These are phyloP conservation scores for Naegleria fowleri DNA, from an alignment of 208 protist genomes.

Conservation along the genomic window DNA sequence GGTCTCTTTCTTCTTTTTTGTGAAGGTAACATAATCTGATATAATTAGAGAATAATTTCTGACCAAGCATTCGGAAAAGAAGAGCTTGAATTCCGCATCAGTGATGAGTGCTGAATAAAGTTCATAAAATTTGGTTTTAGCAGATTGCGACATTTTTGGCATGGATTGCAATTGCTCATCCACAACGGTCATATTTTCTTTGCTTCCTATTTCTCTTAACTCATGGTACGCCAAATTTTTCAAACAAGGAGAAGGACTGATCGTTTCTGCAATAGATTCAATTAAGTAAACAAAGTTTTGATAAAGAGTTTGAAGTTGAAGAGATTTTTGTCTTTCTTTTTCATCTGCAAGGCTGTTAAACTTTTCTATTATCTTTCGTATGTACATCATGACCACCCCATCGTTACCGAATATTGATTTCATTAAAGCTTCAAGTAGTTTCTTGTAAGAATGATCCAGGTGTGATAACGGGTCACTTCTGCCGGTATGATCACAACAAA, in stretches of 20 bases:
- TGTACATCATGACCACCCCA: background rate
- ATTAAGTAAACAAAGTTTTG: background rate
- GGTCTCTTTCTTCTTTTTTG: background rate
- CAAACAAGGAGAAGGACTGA: background rate
- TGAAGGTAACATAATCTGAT: background rate
- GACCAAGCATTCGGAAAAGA: background rate
- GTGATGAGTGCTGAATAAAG: background rate
- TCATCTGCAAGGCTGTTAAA: background rate
- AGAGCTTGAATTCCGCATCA: background rate
- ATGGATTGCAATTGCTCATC: background rate
- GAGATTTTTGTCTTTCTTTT: background rate
- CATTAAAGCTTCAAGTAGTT: background rate
- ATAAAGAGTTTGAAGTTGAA: background rate
- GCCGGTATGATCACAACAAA: conserved; percentile 13
- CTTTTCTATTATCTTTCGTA: background rate
- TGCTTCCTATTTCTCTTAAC: background rate
- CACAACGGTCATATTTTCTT: background rate
- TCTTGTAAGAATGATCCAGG: background rate
- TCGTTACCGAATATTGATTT: background rate
- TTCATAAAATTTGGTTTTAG: background rate
- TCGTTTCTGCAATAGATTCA: background rate
- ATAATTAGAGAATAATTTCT: background rate
- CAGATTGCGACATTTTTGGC: background rate
- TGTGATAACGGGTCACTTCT: background rate
- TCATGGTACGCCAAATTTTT: background rate